Evolutionary conservation across 83 land plant genomes (phyloP).

Genomic region (Diphasiastrum complanatum): DNA sequence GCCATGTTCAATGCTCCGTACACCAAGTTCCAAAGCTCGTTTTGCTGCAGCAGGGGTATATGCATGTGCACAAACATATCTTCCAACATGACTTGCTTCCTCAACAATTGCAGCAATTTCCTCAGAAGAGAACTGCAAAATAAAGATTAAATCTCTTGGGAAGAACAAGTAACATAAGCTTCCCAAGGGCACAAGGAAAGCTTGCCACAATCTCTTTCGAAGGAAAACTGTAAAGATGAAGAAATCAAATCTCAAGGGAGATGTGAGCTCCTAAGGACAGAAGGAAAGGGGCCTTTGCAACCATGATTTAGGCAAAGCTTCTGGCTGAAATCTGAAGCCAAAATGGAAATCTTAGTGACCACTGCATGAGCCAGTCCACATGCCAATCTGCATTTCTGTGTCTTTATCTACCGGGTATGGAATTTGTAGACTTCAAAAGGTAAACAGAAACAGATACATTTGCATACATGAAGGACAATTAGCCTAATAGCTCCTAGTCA

Average conservation of each 20-base stretch:
- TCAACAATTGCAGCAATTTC: conserved; percentile 35
- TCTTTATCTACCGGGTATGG: too few species aligned
- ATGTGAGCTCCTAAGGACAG: background rate
- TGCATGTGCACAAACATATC: conserved; percentile 35
- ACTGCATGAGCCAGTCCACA: too few species aligned
- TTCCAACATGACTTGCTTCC: conserved; percentile 29
- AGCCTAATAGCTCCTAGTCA: background rate
- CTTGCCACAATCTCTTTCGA: background rate
- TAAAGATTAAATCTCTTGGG: background rate
- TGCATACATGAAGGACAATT: background rate
- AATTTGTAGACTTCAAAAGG: too few species aligned
- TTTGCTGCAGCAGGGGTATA: conserved; percentile 33
- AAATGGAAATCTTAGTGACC: too few species aligned
- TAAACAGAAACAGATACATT: too few species aligned
- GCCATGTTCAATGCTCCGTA: conserved; percentile 39
- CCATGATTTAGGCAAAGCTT: too few species aligned
- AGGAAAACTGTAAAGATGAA: background rate
- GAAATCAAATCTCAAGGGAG: background rate
- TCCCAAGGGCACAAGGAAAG: background rate
- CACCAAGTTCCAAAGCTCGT: conserved; percentile 30
- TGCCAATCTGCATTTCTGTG: too few species aligned
- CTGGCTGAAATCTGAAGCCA: too few species aligned
- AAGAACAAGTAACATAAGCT: background rate
- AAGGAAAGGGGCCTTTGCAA: too few species aligned
- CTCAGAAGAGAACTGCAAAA: conserved; percentile 25